Evolutionary conservation across 768 basidiomycete genomes (phyloP).

Genomic region (Boletus rubescentipes): DNA sequence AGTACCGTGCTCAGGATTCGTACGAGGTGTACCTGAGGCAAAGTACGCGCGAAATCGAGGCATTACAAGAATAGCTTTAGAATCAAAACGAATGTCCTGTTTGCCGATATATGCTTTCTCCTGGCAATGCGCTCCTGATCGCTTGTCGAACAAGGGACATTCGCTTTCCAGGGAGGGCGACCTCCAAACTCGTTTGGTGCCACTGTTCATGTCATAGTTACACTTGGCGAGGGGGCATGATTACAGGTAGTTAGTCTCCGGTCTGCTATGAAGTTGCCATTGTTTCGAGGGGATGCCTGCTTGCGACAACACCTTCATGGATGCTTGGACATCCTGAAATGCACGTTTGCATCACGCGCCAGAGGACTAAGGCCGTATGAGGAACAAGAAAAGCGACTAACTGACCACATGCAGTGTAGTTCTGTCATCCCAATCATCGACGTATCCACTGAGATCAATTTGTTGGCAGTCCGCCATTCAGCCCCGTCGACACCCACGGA

Average conservation of each 20-base stretch:
- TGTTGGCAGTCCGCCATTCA: neutral
- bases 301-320: no score
- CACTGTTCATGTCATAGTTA: no score
- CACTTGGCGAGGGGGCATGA: no score
- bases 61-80: constrained; percentile 55
- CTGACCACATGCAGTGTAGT: neutral
- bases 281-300: no score
- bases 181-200: no score
- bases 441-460: neutral
- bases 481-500: neutral
- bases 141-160: no score
- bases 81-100: neutral
- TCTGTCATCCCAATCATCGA: neutral
- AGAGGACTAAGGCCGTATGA: neutral
- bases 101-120: no score
- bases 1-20: constrained; percentile 51
- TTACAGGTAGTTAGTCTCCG: no score
- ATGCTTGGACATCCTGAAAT: neutral
- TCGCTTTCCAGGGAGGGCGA: no score
- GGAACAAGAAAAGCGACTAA: neutral
- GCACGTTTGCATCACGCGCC: neutral
- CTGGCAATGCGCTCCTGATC: no score
- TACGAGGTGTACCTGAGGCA: constrained; percentile 57
- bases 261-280: no score
- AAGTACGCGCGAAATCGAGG: constrained; percentile 61